Evolutionary conservation across 2,329 filamentous ascomycete species (phyloP).

Genomic region (Lasiodiplodia hormozganensis): DNA sequence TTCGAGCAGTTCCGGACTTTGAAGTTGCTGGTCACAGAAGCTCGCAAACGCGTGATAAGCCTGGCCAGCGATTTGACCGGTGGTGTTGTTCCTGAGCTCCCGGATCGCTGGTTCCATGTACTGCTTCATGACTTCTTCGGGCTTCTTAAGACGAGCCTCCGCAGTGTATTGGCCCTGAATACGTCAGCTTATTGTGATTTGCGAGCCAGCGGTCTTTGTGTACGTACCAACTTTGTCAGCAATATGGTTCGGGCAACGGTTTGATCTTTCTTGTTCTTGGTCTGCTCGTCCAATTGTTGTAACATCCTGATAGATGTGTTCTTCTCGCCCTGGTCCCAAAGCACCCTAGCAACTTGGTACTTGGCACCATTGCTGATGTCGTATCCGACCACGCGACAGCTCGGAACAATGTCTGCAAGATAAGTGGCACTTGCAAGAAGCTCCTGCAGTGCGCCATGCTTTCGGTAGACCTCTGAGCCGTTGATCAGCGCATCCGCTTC

Average conservation of each 20-base stretch:
- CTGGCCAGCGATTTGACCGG: constrained; percentile 77
- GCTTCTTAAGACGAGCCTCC: constrained; percentile 87
- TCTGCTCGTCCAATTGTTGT: constrained; percentile 63
- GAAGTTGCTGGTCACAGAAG: constrained; percentile 93
- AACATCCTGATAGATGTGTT: constrained; percentile 88
- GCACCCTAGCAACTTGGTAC: constrained; percentile 83
- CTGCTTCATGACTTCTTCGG: constrained; percentile 84
- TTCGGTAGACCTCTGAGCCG: constrained; percentile 76
- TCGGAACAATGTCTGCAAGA: constrained; percentile 76
- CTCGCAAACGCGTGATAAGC: constrained; percentile 95
- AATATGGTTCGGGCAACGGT: constrained; percentile 64
- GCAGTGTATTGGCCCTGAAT: constrained; percentile 80
- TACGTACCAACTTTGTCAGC: constrained; percentile 76
- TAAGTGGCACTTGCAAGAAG: constrained; percentile 85
- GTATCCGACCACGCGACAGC: constrained; percentile 74
- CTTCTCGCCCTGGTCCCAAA: constrained; percentile 95
- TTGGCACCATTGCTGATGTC: constrained; percentile 78
- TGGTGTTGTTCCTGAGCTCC: constrained; percentile 73
- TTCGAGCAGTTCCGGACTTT: constrained; percentile 82
- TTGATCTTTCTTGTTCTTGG: constrained; percentile 35
- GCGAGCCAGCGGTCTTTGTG: background rate
- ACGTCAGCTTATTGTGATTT: constrained; percentile 31
- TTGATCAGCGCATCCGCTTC: constrained; percentile 80
- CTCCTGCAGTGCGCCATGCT: constrained; percentile 83
- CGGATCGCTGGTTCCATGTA: constrained; percentile 86